Base-by-base conservation (phyloP, 1,284 basidiomycete species). In the Cryptococcus amylolentus region DNA sequence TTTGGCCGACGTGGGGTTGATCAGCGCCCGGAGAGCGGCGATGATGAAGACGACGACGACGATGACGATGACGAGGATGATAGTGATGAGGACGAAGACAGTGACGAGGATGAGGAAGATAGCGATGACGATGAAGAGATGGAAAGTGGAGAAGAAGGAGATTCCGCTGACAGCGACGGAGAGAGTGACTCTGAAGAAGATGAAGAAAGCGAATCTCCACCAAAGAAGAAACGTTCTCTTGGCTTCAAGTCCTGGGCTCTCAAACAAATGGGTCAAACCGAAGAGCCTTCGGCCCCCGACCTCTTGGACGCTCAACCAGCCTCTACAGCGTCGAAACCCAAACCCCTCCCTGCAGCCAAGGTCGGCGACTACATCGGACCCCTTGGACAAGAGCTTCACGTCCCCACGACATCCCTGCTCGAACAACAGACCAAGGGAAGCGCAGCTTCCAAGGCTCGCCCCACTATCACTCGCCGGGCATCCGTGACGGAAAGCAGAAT, bases 201-300 rank as follows among this genome's bases (percentile, higher is more conserved):
- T 16, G 57, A 48, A 6, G 54, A 58, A 13, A 41, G 62, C 8
- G 57, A 55, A 57, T 51, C 47, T 5, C 56, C 62, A 27, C 61
- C 64, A 3, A 65, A 41, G 42, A 65, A 69, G 58, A 69, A 69
- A 59, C 60, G 82, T 78, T 76, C 76, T 16, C 66, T 80, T 4
- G 83, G 82, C 7, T 94, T 93, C 82, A 93, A 93, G 70, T 81
- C 84, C 44, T 94, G 91, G 91, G 91, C 91, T 0, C 74, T 85
- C 64, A 83, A 86, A 53, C 89, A 93, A 41, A 74, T 77, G 66
- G 75, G 71, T 23, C 70, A 73, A 37, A 37, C 64, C 5, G 56
- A 63, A 4, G 60, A 61, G 0, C 44, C 55, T 1, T 39, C 57
- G 6, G 46, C 39, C 1, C 57, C 61, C 3, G 56, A 60, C 49